Conservation (phyloP, 2,329 filamentous ascomycete genomes). For the Scytalidium sp. region DNA sequence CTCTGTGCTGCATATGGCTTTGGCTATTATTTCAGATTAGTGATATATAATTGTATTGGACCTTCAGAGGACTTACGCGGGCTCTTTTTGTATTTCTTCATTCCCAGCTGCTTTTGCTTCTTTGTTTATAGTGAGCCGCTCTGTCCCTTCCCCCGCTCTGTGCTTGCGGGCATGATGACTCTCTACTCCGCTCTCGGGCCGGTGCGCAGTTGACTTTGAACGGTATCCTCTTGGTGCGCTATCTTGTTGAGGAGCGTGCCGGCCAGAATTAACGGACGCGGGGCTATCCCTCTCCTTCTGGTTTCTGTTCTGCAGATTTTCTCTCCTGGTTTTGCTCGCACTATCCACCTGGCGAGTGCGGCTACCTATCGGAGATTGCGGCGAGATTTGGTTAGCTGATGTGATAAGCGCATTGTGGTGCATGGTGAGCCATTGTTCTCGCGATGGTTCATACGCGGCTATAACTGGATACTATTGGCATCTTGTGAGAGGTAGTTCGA, state of each 20-base stretch:
- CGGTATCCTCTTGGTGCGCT: background rate
- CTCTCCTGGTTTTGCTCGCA: constrained; percentile 31
- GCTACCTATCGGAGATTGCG: constrained; percentile 46
- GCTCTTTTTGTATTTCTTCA: no score
- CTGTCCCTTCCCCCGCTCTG: background rate
- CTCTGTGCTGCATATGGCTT: constrained; percentile 42
- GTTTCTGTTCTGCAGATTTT: constrained; percentile 28
- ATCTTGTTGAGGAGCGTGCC: background rate
- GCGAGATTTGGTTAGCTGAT: constrained; percentile 49
- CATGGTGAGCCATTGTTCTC: constrained; percentile 60
- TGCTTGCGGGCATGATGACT: background rate
- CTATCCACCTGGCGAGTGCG: constrained; percentile 32
- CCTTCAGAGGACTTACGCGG: no score
- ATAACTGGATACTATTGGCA: constrained; percentile 80
- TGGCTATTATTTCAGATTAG: constrained; percentile 29
- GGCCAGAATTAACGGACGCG: background rate
- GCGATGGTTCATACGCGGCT: constrained; percentile 72
- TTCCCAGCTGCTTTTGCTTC: no score
- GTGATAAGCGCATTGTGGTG: constrained; percentile 51
- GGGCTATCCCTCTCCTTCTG: constrained; percentile 24
- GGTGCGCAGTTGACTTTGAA: background rate
- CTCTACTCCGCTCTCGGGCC: background rate
- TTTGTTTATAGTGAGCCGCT: no score
- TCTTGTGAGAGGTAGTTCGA: constrained; percentile 19
- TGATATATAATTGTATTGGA: constrained; percentile 5